Conservation (phyloP, 2,329 filamentous ascomycete species). For the Hypomyces rosellus region DNA sequence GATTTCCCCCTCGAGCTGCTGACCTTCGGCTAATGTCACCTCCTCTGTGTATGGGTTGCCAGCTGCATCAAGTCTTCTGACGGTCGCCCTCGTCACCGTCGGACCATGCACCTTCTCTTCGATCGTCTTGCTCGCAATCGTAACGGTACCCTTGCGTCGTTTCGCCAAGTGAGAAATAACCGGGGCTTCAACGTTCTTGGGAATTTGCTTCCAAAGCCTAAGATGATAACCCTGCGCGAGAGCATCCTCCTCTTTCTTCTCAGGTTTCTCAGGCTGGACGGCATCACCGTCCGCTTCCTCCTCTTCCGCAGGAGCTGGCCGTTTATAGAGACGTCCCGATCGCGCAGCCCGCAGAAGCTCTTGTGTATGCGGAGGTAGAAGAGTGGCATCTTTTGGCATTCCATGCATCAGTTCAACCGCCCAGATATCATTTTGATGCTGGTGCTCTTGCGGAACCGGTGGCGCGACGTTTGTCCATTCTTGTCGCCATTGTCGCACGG, state of each 20-base stretch:
- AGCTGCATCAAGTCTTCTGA: slow-evolving; percentile 68
- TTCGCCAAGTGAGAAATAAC: slow-evolving; percentile 53
- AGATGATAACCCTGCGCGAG: slow-evolving; percentile 46
- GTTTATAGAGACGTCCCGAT: slow-evolving; percentile 69
- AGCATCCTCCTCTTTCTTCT: slow-evolving; percentile 60
- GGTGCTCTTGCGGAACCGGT: slow-evolving; percentile 56
- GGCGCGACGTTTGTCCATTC: slow-evolving; percentile 63
- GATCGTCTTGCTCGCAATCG: slow-evolving; percentile 46
- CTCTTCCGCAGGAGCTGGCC: slow-evolving; percentile 55
- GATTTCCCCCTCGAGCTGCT: slow-evolving; percentile 75
- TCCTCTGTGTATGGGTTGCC: slow-evolving; percentile 83
- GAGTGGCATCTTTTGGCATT: slow-evolving; percentile 80
- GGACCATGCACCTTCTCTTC: slow-evolving; percentile 40
- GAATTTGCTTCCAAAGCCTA: slow-evolving; percentile 56
- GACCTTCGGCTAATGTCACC: slow-evolving; percentile 72
- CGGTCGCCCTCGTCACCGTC: slow-evolving; percentile 69
- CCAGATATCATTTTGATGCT: slow-evolving; percentile 60
- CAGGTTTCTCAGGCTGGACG: slow-evolving; percentile 41
- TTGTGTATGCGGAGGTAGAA: slow-evolving; percentile 73
- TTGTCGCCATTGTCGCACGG: slow-evolving; percentile 84
- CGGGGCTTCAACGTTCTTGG: slow-evolving; percentile 50
- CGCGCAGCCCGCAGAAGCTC: slow-evolving; percentile 76
- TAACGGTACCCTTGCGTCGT: slow-evolving; percentile 55
- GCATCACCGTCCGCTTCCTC: slow-evolving; percentile 49
- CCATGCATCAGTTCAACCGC: slow-evolving; percentile 66